Evolutionary conservation across 495 filamentous ascomycete genomes (phyloP).

Genomic region (Evernia prunastri): DNA sequence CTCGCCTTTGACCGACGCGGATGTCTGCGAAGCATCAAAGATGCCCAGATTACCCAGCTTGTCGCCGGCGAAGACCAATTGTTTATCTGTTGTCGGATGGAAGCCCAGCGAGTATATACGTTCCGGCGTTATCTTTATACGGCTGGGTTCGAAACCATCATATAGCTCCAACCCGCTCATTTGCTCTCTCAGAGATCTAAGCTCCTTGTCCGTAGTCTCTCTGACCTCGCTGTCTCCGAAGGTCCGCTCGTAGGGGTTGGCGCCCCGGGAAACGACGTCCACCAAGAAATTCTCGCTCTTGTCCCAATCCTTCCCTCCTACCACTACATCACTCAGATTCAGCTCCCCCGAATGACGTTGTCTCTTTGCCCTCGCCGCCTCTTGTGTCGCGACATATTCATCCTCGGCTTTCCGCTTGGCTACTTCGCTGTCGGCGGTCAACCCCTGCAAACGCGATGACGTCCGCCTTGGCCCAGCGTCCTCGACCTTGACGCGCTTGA

Average conservation of each 20-base stretch:
- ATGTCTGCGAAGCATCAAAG: slow-evolving; percentile 79
- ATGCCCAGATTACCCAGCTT: slow-evolving; percentile 91
- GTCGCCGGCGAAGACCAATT: slow-evolving; percentile 90
- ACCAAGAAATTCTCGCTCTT: slow-evolving; percentile 46
- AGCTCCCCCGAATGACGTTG: slow-evolving; percentile 64
- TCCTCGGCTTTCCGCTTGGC: slow-evolving; percentile 78
- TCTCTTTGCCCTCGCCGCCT: slow-evolving; percentile 62
- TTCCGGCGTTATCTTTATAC: slow-evolving; percentile 90
- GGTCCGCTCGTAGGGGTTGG: slow-evolving; percentile 70
- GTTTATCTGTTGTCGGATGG: slow-evolving; percentile 78
- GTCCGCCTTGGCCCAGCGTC: slow-evolving; percentile 52
- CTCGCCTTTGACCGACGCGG: slow-evolving; percentile 32
- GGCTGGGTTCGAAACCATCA: slow-evolving; percentile 70
- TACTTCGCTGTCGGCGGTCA: slow-evolving; percentile 62
- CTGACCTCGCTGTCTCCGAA: slow-evolving; percentile 78
- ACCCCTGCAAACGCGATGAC: slow-evolving; percentile 59
- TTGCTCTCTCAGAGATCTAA: slow-evolving; percentile 69
- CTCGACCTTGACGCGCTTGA: slow-evolving; percentile 45
- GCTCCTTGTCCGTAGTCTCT: slow-evolving; percentile 66
- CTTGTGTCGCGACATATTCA: slow-evolving; percentile 53
- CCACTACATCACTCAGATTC: slow-evolving; percentile 68
- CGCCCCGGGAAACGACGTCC: slow-evolving; percentile 59
- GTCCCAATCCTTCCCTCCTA: slow-evolving; percentile 61
- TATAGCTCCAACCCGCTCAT: slow-evolving; percentile 78
- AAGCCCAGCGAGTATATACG: slow-evolving; percentile 83